A percentile compares a stretch with the other conserved stretches of the same genome.
phyloP scores from a whole-genome alignment of 2,329 filamentous ascomycete species.

The Zasmidium angulare region DNA sequence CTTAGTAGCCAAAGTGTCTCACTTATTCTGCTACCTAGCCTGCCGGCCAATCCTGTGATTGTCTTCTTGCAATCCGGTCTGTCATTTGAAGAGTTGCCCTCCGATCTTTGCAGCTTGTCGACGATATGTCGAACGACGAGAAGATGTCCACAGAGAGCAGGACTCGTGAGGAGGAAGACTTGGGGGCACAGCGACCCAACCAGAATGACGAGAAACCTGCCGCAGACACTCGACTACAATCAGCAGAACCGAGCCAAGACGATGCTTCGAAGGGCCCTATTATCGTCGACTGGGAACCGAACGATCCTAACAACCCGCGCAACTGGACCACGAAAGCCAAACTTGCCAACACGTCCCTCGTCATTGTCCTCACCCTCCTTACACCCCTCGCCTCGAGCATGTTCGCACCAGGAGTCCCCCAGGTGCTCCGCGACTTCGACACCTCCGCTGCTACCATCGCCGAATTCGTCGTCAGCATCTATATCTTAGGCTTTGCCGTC shows the following conservation, averaged over 20 bases:
- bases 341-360: slow-evolving; percentile 43
- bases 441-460: slow-evolving; percentile 53
- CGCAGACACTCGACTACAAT: neutral
- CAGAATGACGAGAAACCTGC: neutral
- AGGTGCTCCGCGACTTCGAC: slow-evolving; percentile 62
- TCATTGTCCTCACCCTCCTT: slow-evolving; percentile 51
- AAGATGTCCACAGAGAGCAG: neutral
- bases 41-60: no score
- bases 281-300: slow-evolving; percentile 60
- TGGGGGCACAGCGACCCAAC: neutral
- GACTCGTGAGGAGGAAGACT: neutral
- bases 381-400: slow-evolving; percentile 56
- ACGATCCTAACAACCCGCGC: slow-evolving; percentile 54
- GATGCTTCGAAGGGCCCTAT: slow-evolving; percentile 35
- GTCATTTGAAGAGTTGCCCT: neutral
- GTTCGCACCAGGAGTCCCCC: slow-evolving; percentile 65
- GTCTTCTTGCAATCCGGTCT: no score
- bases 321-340: slow-evolving; percentile 57
- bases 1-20: no score
- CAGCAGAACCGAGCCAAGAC: neutral
- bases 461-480: slow-evolving; percentile 65
- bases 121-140: neutral
- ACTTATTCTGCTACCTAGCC: no score
- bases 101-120: neutral
- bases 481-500: slow-evolving; percentile 52